Base-by-base conservation (phyloP, 305 asterid genomes). In the Salvia sclarea region DNA sequence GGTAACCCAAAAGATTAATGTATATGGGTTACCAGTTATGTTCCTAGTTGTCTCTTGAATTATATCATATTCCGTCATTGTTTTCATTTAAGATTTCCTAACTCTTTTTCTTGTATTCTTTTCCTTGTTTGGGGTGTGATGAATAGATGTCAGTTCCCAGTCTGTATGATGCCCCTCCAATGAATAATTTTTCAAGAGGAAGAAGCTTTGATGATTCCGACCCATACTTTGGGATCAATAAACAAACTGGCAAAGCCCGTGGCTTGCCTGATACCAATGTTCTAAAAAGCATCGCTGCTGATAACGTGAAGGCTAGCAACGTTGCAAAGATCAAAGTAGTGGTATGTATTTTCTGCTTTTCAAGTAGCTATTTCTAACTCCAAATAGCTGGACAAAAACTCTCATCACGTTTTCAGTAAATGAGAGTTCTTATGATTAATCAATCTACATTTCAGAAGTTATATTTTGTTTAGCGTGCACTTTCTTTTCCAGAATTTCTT, bases 281-380 rank as follows among this genome's bases (percentile, higher is more conserved):
- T 70, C 59, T 82, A 66, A 91, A 85, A 80, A 86, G 85, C 79
- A 73, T 88, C 66, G 79, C 91, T 38, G 85, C 88, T 63, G 99
- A 95, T 69, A 91, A 89, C 69, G 96, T 85, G 81, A 91, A 86
- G 79, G 84, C 96, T 60, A 88, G 92, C 81, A 95, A 83, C 69
- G 97, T 91, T 63, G 99, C 98, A 59, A 95, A 95, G 82, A 95
- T 95, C 71, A 95, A 95, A 91, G 99, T 95, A 22, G 99, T 95
- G 96, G 98, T 93, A 77, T 62, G 95, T 70, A 41, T 66, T 48
- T 67, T 74, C 75, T 33, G 56, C 10, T 30, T 11, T 70, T 48
- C 64, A 35, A 55, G 28, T 70, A 69, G 31, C 70, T 64, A 47
- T 41, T 50, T 38, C 22, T n/a, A n/a, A 11, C 30, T 58, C 64